Evolutionary conservation across 768 basidiomycete genomes (phyloP), one percentile per base, ranked within the genome.

Genomic region (Tylopilus sp.): DNA sequence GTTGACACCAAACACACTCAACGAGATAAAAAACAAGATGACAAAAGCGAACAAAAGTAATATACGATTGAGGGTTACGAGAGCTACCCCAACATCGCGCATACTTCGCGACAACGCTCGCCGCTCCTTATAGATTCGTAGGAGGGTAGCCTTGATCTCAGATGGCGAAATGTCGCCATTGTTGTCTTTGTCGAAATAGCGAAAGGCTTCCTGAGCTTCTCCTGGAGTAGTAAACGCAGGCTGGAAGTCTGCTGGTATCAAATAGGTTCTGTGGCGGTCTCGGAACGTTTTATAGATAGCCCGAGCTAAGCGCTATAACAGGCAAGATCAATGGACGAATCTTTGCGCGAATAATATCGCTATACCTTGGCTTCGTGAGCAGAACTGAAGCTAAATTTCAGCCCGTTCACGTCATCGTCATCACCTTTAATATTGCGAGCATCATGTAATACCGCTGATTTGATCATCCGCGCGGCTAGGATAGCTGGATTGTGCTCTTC

Each of bases 61-160:
- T 54, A 90, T 80, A 9, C 72, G 70, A 63, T 91, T 77, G 25
- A 91, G 75, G 9, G 83, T 85, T 59, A 68, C 75, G 40, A 91
- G 74, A 26, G 89, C 89, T 33, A 73, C 77, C 11, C 83, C 76
- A 43, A 87, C 87, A 64, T 91, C 89, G 45, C 82, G 85, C 81
- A 91, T 85, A 24, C 85, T 85, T 47, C 85, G 81, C 37, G 83
- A 84, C 25, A 92, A 74, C 72, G 84, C 84, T 22, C 87, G 79
- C 2, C 89, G 83, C 64, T 92, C 89, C 65, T 85, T 87, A 75
- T 91, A 92, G 13, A 87, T 77, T 63, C 78, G 83, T 54, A 89
- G 69, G 24, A 89, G 64, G 26, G 78, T 78, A 25, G 79, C 73
- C 71, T 89, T 91, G 64, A 92, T 78, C 67, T 92, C 89, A n/a